Base-by-base conservation (phyloP, 129 eudicot species). In the Saposhnikovia divaricata region DNA sequence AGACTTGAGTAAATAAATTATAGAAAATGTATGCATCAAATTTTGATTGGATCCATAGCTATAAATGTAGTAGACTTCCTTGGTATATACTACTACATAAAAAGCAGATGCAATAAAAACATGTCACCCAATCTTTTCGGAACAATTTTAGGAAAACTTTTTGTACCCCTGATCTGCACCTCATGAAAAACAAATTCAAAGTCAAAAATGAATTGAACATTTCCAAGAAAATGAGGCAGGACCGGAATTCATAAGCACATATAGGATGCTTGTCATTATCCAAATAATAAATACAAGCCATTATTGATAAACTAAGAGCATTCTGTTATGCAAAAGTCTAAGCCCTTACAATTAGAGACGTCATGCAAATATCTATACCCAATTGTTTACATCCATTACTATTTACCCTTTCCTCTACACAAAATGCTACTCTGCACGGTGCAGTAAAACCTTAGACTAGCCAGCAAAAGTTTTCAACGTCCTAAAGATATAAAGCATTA, bases 371-470 rank as follows among this genome's bases (percentile, higher is more conserved):
- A 72, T 14, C 51, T 42, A n/a, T 23, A 21, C 4, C 77, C 38
- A 73, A 9, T 10, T 38, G 79, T 76, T 77, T 66, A 53, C 34
- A 53, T 51, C 69, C 69, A n/a, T 51, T 45, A 2, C 34, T 23
- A 73, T 74, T 45, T 46, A 74, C 57, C n/a, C 61, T 44, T 27
- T 5, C n/a, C 59, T 27, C 57, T 74, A 46, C 59, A 73, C 31
- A 77, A 45, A 27, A 53, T 45, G 40, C 72, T 46, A 19, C 51
- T 51, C 47, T 42, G 73, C 76, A 78, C 81, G 25, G 59, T 78
- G 74, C 74, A 78, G 74, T 43, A 44, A 61, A 55, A 12, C 19
- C 14, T 23, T 9, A 63, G 4, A n/a, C 5, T 14, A 78, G 40
- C 39, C 23, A 44, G 53, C 27, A n/a, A 43, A 63, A 44, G 59